These are phyloP conservation scores for Aspergillus eucalypticola DNA, from an alignment of 2,329 filamentous ascomycete genomes.

Conservation along the genomic window DNA sequence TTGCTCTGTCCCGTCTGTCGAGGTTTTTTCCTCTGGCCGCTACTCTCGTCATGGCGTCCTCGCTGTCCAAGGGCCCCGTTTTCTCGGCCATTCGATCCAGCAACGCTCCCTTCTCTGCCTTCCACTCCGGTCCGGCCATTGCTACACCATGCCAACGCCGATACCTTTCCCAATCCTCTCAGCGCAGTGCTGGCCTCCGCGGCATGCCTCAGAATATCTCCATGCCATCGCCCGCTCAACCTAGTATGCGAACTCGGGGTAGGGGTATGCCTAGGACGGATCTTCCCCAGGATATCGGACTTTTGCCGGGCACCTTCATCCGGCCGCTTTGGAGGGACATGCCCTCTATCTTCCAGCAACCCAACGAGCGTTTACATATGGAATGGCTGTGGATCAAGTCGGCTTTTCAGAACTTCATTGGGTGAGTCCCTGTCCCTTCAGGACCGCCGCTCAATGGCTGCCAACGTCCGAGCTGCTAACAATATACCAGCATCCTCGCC, in stretches of 20 bases:
- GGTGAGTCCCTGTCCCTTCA: conserved; percentile 26
- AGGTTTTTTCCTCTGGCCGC: conserved; percentile 14
- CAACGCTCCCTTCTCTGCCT: conserved; percentile 14
- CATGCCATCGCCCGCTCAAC: conserved; percentile 36
- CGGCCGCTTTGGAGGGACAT: conserved; percentile 41
- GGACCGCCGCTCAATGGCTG: neutral
- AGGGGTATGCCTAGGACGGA: conserved; percentile 33
- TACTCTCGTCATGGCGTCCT: conserved; percentile 34
- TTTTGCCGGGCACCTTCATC: conserved; percentile 48
- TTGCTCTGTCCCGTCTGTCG: conserved; percentile 8
- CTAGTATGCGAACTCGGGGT: conserved; percentile 40
- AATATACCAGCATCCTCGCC: conserved; percentile 27
- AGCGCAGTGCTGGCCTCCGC: conserved; percentile 18
- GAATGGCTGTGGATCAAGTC: conserved; percentile 44
- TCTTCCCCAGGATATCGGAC: conserved; percentile 47
- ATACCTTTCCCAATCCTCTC: conserved; percentile 36
- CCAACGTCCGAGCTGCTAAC: conserved; percentile 14
- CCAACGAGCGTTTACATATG: conserved; percentile 37
- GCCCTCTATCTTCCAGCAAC: conserved; percentile 43
- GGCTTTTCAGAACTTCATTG: conserved; percentile 35
- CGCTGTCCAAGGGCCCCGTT: conserved; percentile 27
- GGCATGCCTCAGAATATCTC: conserved; percentile 24
- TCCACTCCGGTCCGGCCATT: conserved; percentile 4
- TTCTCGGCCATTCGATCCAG: conserved; percentile 22
- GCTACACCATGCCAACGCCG: conserved; percentile 32